A percentile compares a stretch with the other conserved stretches of the same genome.
These are phyloP conservation scores for Colletotrichum endophyticum DNA, from an alignment of 2,329 filamentous ascomycete genomes.

Conservation along the genomic window DNA sequence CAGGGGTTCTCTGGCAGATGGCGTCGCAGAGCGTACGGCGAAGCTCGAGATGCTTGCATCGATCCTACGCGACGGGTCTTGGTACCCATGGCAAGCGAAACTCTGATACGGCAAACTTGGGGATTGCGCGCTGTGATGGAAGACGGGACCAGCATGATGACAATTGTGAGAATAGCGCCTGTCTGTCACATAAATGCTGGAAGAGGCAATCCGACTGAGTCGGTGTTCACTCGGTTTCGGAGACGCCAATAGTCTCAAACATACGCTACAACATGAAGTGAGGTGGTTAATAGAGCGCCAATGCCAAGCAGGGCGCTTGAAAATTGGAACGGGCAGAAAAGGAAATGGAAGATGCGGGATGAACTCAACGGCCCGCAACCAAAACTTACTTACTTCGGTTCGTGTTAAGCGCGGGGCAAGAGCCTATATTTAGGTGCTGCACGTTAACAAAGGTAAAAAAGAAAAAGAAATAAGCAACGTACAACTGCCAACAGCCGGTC, in stretches of 20 bases:
- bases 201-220: not conserved
- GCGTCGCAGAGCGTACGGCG: not conserved
- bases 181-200: not conserved
- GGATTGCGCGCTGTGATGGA: not conserved
- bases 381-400: not conserved
- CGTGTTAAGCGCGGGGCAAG: not conserved
- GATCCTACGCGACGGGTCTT: not conserved
- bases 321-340: not conserved
- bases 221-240: not conserved
- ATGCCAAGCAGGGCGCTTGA: not conserved
- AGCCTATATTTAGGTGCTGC: not conserved
- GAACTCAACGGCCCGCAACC: not conserved
- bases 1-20: constrained; percentile 6
- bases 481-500: accelerated
- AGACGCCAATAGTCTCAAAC: not conserved
- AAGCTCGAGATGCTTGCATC: not conserved
- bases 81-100: not conserved
- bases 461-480: accelerated
- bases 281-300: not conserved
- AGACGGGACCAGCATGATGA: not conserved
- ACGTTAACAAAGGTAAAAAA: not conserved
- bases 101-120: not conserved
- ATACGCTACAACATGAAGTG: not conserved
- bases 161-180: not conserved
- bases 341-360: not conserved